These are phyloP conservation scores for Clavulina sp. DNA, from an alignment of 768 basidiomycete genomes.

Conservation along the genomic window DNA sequence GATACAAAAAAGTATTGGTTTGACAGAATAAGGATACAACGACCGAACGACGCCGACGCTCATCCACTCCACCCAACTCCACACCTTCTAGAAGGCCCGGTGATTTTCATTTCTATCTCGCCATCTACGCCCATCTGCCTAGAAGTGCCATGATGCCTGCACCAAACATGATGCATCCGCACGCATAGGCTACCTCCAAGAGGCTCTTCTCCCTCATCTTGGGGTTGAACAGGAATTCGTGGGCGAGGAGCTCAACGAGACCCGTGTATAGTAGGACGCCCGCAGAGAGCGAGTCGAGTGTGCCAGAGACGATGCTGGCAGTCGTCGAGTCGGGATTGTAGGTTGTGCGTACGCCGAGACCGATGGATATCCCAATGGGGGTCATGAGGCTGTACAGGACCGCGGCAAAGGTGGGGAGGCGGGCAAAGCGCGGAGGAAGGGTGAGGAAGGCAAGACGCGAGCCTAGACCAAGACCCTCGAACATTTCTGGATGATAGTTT, in stretches of 20 bases:
- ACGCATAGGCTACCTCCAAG: conserved; percentile 47
- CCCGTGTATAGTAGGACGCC: conserved; percentile 84
- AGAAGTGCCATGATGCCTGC: conserved; percentile 81
- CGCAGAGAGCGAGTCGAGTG: conserved; percentile 68
- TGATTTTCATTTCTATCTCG: not conserved
- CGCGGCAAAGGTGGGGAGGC: conserved; percentile 42
- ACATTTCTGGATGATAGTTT: conserved; percentile 61
- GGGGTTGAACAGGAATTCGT: conserved; percentile 85
- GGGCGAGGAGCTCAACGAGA: conserved; percentile 79
- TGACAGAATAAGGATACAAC: too few relatives aligned
- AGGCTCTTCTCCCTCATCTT: conserved; percentile 62
- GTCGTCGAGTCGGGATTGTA: conserved; percentile 70
- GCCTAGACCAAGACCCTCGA: conserved; percentile 88
- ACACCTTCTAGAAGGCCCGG: too few relatives aligned
- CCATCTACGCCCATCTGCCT: conserved; percentile 65
- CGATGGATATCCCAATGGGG: conserved; percentile 75
- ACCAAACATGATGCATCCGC: conserved; percentile 66
- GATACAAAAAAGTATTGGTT: too few relatives aligned
- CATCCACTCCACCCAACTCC: too few relatives aligned
- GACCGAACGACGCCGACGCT: too few relatives aligned
- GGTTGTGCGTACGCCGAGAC: conserved; percentile 52
- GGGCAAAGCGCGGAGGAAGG: conserved; percentile 36
- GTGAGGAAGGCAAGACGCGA: conserved; percentile 68
- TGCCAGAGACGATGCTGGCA: conserved; percentile 67
- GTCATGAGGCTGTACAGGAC: conserved; percentile 59